A percentile compares a stretch with the other conserved stretches of the same genome.
Evolutionary conservation across 495 filamentous ascomycete species (phyloP).

Genomic region (Podospora tetraspora): DNA sequence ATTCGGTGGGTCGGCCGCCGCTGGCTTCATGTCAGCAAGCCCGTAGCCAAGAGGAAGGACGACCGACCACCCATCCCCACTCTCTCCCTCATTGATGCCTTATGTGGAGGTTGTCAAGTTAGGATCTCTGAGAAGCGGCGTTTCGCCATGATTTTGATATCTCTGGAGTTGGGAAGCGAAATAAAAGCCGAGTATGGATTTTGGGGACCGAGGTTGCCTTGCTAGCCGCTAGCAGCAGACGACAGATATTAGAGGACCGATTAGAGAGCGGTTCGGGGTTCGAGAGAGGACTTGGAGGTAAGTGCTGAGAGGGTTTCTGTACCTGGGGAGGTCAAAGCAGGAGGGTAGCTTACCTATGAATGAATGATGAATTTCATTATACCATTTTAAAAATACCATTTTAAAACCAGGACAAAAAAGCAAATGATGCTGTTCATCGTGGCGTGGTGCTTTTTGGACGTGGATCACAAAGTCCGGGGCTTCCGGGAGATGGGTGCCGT

Average conservation of each 20-base stretch:
- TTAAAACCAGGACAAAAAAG: too few species aligned
- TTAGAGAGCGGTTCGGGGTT: background rate
- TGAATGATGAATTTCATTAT: background rate
- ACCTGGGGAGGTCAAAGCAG: background rate
- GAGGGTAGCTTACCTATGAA: background rate
- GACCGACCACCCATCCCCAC: background rate
- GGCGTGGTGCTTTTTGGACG: background rate
- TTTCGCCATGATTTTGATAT: background rate
- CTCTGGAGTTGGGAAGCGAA: constrained; percentile 1
- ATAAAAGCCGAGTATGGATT: background rate
- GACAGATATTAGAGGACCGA: background rate
- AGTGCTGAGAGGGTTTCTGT: background rate
- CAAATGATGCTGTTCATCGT: background rate
- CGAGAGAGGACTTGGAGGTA: background rate
- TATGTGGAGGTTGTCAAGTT: background rate
- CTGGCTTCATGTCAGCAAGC: background rate
- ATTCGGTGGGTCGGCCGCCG: background rate
- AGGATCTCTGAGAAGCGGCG: background rate
- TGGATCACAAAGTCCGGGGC: background rate
- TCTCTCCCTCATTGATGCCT: background rate
- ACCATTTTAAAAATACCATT: background rate
- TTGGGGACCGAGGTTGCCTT: background rate
- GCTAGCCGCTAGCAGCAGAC: background rate
- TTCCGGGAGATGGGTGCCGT: background rate
- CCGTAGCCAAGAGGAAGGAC: background rate